Evolutionary conservation across 768 basidiomycete genomes (phyloP).

Genomic region (Lyophyllum semitale): DNA sequence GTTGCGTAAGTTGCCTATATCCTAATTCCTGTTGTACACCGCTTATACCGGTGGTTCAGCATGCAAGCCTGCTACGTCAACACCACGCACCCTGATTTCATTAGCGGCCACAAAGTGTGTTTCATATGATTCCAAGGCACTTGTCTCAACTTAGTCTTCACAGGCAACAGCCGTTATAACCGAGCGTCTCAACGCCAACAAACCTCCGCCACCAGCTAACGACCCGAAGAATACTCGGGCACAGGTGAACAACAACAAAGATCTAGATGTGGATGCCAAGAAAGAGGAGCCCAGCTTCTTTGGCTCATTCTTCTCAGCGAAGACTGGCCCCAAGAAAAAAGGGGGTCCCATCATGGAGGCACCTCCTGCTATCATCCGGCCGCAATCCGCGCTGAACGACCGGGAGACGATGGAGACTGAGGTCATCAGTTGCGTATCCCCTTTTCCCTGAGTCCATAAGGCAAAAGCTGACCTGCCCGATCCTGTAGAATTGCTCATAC

Average conservation of each 20-base stretch:
- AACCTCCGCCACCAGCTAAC: constrained; percentile 49
- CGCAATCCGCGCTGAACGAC: constrained; percentile 88
- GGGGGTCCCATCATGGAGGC: constrained; percentile 54
- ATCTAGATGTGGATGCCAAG: constrained; percentile 87
- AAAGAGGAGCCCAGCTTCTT: constrained; percentile 94
- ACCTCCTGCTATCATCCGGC: constrained; percentile 86
- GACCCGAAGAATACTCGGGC: constrained; percentile 73
- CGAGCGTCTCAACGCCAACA: constrained; percentile 81
- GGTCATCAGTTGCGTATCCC: constrained; percentile 84
- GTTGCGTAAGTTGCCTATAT: constrained; percentile 65
- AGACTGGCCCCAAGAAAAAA: constrained; percentile 61
- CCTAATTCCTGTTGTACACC: neutral
- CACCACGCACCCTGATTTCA: constrained; percentile 98
- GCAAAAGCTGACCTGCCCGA: neutral
- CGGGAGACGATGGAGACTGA: constrained; percentile 98
- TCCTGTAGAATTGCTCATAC: constrained; percentile 84
- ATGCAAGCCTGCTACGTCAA: constrained; percentile 99
- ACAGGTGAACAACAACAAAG: constrained; percentile 88
- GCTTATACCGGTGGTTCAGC: constrained; percentile 34
- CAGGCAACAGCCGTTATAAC: constrained; percentile 88
- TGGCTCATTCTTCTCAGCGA: constrained; percentile 89
- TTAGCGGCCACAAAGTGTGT: constrained; percentile 86
- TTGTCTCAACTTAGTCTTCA: neutral
- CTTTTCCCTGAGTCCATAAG: neutral
- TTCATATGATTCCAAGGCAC: neutral